Evolutionary conservation across 1,284 basidiomycete species (phyloP), one percentile per base, ranked within the genome.

Genomic region (Psilocybe mexicana): DNA sequence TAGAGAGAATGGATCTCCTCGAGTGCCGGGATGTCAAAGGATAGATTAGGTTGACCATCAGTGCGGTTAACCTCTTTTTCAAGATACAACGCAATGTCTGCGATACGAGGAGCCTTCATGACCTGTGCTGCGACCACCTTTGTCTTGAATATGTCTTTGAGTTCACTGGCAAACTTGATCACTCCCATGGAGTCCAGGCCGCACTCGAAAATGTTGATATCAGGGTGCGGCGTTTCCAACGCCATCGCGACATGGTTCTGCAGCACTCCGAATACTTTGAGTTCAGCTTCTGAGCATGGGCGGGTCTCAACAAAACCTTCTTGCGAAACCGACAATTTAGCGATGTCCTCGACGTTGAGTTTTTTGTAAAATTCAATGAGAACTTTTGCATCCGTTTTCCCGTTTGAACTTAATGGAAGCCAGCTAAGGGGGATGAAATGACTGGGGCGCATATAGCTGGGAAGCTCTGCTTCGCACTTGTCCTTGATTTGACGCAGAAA

Each of bases 381-480:
- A 6, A 71, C 63, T 61, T 82, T 82, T 43, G 64, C 66, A 55
- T 82, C 81, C 0, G 74, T 69, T 67, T 82, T 82, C 26, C 81
- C 81, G 59, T 82, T 83, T 12, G 72, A 64, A 64, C 72, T 82
- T 55, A 82, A 61, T 3, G 80, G 80, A 55, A 82, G 73, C 70
- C 76, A 83, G 57, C 66, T 70, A 18, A 82, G 69, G 4, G 79
- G 77, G 40, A 83, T 71, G 56, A 82, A 73, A 62, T 81, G 79
- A 55, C 77, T 76, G 11, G 80, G 80, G 7, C 80, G 74, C 80
- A 83, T 82, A 59, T 82, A 82, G 54, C 73, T 77, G 6, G 81
- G 76, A 1, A 82, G 70, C 62, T 79, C 77, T 24, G 62, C 58
- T 43, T 79, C 73, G 62, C 76, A 79, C 23, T 72, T 71, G 12